Evolutionary conservation across 2,329 filamentous ascomycete species (phyloP), one percentile per base, ranked within the genome.

Genomic region (Zasmidium citrigriseum): DNA sequence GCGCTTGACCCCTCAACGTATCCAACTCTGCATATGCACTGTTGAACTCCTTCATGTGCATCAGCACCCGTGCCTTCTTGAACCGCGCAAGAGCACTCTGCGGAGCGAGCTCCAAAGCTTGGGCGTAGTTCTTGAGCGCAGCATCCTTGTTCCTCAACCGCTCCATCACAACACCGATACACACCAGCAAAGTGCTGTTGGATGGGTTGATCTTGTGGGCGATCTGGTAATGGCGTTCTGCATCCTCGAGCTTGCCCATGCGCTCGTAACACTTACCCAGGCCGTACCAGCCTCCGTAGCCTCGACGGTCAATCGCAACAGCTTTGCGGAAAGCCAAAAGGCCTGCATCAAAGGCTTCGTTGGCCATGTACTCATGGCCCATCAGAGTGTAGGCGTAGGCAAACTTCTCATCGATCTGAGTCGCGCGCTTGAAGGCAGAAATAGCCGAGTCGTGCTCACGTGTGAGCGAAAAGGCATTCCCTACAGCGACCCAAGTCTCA

Each of bases 221-320:
- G 20, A 91, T 89, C 59, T 91, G 86, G 79, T 96, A 99, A 77
- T 99, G 93, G 58, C 88, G 87, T 70, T 96, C 90, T 1, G 95
- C 93, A 72, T 95, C 91, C 61, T 96, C 91, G 67, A 72, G 66
- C 63, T 74, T 73, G 60, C 72, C 70, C 65, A 74, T 70, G 20
- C 78, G 79, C 52, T 82, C 73, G 72, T 91, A 89, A 20, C 90
- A 78, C 18, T 83, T 91, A 7, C 84, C 86, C n/a, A 88, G 75
- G 20, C 95, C 95, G 73, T 98, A 99, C 85, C 96, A 98, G n/a
- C 93, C 95, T 71, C 97, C 96, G 79, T 98, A 99, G 72, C 97
- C 93, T 20, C 93, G 87, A 55, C 85, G 86, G 70, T 99, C 93
- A 0, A 91, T 91, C 46, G 88, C 85, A 65, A 99, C 90, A 1